Percentiles rank a stretch among this genome's conserved stretches.
Conservation (phyloP, 116 monocot species). For the Zostera marina region DNA sequence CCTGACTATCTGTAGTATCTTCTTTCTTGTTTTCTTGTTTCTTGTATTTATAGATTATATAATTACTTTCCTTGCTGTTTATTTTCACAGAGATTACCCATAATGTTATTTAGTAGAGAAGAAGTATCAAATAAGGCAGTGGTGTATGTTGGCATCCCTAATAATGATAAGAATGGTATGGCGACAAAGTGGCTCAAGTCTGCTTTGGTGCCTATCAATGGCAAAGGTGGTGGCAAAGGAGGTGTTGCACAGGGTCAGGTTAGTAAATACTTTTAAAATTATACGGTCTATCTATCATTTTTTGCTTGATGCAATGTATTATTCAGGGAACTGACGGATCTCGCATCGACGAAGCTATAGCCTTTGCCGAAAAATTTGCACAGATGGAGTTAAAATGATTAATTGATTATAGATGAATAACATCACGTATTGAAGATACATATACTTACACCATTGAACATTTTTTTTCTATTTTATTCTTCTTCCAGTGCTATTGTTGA, state of each 20-base stretch:
- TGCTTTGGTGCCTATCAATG: conserved; percentile 66
- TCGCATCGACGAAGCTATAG: conserved; percentile 48
- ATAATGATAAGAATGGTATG: conserved; percentile 23
- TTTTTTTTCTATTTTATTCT: too few species aligned
- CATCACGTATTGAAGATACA: too few species aligned
- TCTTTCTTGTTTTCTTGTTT: neutral
- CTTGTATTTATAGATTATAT: neutral
- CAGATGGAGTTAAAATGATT: conserved; percentile 39
- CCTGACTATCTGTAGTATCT: too few species aligned
- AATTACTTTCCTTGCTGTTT: neutral
- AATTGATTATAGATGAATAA: too few species aligned
- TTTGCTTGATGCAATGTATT: neutral
- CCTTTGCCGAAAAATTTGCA: conserved; percentile 57
- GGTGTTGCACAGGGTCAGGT: conserved; percentile 98
- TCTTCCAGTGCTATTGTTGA: too few species aligned
- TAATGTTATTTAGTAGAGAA: conserved; percentile 86
- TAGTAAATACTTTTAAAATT: conserved; percentile 4
- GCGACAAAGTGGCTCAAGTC: conserved; percentile 63
- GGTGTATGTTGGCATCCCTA: conserved; percentile 71
- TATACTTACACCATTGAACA: too few species aligned
- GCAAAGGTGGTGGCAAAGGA: conserved; percentile 87
- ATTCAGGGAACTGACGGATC: conserved; percentile 73
- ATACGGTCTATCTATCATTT: neutral
- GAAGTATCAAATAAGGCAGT: conserved; percentile 63
- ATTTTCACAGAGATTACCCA: conserved; percentile 36